Conservation (phyloP, 1,139 yeast species). For the Kluyveromyces marxianus region DNA sequence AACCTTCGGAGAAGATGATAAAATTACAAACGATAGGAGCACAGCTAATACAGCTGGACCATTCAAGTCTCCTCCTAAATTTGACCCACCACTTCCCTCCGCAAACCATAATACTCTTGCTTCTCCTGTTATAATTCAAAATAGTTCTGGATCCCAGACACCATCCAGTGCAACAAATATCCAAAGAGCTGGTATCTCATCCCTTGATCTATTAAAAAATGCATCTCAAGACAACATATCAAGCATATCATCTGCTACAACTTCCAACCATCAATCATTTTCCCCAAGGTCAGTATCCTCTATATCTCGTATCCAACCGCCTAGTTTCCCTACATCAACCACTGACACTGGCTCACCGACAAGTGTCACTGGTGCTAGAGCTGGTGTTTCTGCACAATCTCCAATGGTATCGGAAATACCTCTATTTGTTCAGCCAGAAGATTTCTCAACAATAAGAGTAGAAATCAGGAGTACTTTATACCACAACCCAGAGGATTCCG, state of each 20-base stretch:
- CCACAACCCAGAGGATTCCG: slow-evolving; percentile 35
- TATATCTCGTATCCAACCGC: slow-evolving; percentile 2
- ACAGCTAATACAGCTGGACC: background rate
- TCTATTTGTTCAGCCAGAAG: slow-evolving; percentile 59
- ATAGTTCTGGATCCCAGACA: background rate
- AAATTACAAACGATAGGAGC: background rate
- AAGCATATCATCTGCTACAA: background rate
- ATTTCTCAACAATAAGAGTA: slow-evolving; percentile 54
- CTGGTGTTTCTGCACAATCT: background rate
- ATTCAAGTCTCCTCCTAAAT: background rate
- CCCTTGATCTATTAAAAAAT: background rate
- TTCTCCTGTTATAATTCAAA: slow-evolving; percentile 3
- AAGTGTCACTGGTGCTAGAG: background rate
- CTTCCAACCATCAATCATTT: background rate
- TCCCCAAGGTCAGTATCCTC: slow-evolving; percentile 3
- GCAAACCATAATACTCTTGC: background rate
- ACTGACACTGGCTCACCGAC: background rate
- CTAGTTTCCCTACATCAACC: background rate
- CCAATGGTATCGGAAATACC: slow-evolving; percentile 28
- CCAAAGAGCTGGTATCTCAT: background rate
- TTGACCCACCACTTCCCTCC: background rate
- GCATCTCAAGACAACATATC: slow-evolving; percentile 1
- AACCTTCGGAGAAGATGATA: slow-evolving; percentile 19
- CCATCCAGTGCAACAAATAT: too few relatives aligned
- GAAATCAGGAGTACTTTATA: slow-evolving; percentile 53